Conservation (phyloP, 495 filamentous ascomycete species). For the Daldinia bambusicola region DNA sequence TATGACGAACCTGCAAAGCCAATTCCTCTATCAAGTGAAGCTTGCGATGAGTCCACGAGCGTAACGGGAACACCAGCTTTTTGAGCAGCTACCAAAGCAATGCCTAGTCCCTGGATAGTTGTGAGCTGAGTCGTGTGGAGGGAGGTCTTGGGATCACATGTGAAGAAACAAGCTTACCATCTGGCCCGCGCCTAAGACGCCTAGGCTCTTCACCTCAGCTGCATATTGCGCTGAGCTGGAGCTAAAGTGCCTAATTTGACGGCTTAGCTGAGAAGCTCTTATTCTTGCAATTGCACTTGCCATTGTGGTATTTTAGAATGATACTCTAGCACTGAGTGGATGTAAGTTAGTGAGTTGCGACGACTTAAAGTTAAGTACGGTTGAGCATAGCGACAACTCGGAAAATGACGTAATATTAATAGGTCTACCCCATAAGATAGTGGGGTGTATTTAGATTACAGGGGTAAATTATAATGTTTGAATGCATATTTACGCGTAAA, state of each 20-base stretch:
- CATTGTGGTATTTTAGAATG: slow-evolving; percentile 43
- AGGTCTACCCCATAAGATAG: too few species aligned
- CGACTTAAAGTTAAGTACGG: slow-evolving; percentile 4
- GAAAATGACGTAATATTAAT: too few species aligned
- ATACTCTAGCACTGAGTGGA: slow-evolving; percentile 6
- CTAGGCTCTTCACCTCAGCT: slow-evolving; percentile 85
- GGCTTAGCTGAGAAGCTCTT: slow-evolving; percentile 48
- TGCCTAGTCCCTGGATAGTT: slow-evolving; percentile 83
- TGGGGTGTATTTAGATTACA: too few species aligned
- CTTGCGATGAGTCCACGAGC: slow-evolving; percentile 84
- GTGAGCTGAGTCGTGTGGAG: slow-evolving; percentile 33
- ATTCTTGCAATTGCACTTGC: slow-evolving; percentile 49
- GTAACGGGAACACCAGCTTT: slow-evolving; percentile 86
- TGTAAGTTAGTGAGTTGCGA: slow-evolving; percentile 22
- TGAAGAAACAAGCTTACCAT: slow-evolving; percentile 71
- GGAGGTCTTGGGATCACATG: slow-evolving; percentile 32
- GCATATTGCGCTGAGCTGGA: slow-evolving; percentile 62
- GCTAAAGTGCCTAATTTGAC: slow-evolving; percentile 63
- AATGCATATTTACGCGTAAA: too few species aligned
- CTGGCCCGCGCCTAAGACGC: slow-evolving; percentile 95
- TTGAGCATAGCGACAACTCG: too few species aligned
- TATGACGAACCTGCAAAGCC: slow-evolving; percentile 78
- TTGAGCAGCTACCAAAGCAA: slow-evolving; percentile 92
- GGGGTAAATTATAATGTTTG: too few species aligned
- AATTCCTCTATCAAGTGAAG: slow-evolving; percentile 89